Evolutionary conservation across 2,329 filamentous ascomycete species (phyloP).

Genomic region (Fusarium falciforme): DNA sequence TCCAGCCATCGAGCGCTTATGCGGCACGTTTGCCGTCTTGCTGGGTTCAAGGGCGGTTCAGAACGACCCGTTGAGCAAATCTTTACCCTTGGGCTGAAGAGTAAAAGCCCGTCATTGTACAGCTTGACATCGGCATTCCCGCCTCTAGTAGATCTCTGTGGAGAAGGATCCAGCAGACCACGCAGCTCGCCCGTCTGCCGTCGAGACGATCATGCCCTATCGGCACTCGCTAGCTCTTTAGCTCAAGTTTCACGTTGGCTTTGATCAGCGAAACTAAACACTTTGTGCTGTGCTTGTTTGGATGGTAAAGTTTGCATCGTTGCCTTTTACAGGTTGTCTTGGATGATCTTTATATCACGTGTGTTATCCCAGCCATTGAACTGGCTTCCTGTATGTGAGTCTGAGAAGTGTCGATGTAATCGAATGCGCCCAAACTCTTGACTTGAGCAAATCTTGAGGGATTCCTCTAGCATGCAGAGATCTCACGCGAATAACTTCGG

Average conservation of each 20-base stretch:
- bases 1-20: conserved; percentile 7
- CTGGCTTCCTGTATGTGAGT: neutral
- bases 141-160: conserved; percentile 29
- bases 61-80: neutral
- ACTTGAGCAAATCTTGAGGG: neutral
- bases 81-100: neutral
- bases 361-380: neutral
- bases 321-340: neutral
- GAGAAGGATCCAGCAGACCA: conserved; percentile 15
- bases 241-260: conserved; percentile 22
- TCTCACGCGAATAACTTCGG: too few species aligned
- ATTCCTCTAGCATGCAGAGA: neutral
- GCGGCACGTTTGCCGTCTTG: conserved; percentile 2
- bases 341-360: neutral
- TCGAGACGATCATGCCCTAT: conserved; percentile 14
- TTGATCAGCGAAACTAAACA: conserved; percentile 13
- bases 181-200: conserved; percentile 11
- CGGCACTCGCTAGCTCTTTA: neutral
- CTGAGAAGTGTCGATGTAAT: neutral
- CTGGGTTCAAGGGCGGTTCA: neutral
- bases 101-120: neutral
- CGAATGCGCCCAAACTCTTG: neutral
- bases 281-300: neutral
- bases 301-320: neutral
- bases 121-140: conserved; percentile 29